phyloP scores from a whole-genome alignment of 2,329 filamentous ascomycete genomes.

The Cryphonectria nitschkei region DNA sequence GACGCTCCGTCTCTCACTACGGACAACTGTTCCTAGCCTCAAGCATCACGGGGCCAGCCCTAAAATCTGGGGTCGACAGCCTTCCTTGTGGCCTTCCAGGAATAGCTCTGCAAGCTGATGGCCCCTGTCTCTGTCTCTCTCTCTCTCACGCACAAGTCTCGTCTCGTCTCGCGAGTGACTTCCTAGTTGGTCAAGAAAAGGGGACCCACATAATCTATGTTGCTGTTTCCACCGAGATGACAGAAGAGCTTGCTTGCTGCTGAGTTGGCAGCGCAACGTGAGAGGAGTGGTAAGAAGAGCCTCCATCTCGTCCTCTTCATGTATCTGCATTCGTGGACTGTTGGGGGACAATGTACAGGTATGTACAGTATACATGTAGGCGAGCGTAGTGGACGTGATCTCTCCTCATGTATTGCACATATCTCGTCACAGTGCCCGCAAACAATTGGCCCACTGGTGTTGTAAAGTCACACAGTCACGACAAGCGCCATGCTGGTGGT shows the following conservation, averaged over 20 bases:
- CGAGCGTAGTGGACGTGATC: conserved; percentile 2
- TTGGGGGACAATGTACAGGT: not conserved
- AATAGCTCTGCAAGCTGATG: conserved; percentile 10
- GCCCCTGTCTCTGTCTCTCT: not conserved
- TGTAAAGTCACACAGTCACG: conserved; percentile 9
- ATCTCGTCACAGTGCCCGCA: not conserved
- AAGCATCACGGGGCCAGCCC: conserved; percentile 24
- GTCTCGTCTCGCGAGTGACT: conserved; percentile 7
- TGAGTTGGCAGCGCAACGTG: not conserved
- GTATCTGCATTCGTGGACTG: not conserved
- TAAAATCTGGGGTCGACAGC: conserved; percentile 27
- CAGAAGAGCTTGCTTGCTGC: not conserved
- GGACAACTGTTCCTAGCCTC: conserved; percentile 14
- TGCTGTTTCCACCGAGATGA: not conserved
- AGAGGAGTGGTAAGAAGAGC: too few relatives aligned
- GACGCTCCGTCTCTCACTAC: conserved; percentile 8
- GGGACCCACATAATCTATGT: conserved; percentile 2
- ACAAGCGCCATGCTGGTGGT: not conserved
- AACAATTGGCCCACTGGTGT: not conserved
- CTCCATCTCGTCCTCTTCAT: not conserved
- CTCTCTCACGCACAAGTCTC: too few relatives aligned
- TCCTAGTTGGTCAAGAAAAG: conserved; percentile 2
- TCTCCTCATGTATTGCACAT: conserved; percentile 7
- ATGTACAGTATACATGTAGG: not conserved
- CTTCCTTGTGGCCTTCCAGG: conserved; percentile 13